Percentiles rank a stretch among this genome's conserved stretches.
Conservation (phyloP, 1,284 basidiomycete genomes). For the Cryptococcus wingfieldii region DNA sequence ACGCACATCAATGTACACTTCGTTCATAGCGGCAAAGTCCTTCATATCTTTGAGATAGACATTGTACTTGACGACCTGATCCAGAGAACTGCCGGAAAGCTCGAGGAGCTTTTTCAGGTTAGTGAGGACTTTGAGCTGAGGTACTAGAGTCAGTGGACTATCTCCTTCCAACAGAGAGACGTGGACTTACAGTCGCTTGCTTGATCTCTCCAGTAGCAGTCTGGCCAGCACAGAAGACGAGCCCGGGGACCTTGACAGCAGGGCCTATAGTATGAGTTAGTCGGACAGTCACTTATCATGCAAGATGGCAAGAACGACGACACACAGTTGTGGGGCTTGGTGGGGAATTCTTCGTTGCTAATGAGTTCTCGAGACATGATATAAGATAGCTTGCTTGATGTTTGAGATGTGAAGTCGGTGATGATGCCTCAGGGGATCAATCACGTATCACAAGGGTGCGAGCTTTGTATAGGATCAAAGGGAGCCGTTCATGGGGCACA, state of each 20-base stretch:
- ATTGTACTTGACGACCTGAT: conserved; percentile 80
- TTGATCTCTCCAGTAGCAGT: conserved; percentile 34
- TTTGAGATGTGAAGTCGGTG: not conserved
- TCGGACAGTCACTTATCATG: not conserved
- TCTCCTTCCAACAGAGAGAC: not conserved
- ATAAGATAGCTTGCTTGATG: no score
- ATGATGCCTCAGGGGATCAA: not conserved
- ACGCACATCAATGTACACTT: conserved; percentile 25
- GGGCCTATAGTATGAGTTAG: conserved; percentile 14
- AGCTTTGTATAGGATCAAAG: no score
- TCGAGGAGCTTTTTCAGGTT: conserved; percentile 33
- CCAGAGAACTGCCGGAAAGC: conserved; percentile 56
- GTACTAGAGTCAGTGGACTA: not conserved
- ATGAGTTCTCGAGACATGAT: conserved; percentile 21
- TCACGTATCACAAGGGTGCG: not conserved
- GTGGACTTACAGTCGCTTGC: conserved; percentile 25
- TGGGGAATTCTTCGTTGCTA: conserved; percentile 28
- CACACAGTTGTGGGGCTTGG: conserved; percentile 37
- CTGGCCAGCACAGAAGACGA: conserved; percentile 37
- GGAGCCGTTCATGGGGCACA: no score
- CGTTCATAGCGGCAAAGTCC: conserved; percentile 28
- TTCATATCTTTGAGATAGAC: conserved; percentile 28
- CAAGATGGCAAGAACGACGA: not conserved
- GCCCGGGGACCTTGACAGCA: conserved; percentile 33
- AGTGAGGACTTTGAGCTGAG: conserved; percentile 5